These are phyloP conservation scores for Geranium rotundifolium DNA, from an alignment of 345 rosid genomes.

Conservation along the genomic window DNA sequence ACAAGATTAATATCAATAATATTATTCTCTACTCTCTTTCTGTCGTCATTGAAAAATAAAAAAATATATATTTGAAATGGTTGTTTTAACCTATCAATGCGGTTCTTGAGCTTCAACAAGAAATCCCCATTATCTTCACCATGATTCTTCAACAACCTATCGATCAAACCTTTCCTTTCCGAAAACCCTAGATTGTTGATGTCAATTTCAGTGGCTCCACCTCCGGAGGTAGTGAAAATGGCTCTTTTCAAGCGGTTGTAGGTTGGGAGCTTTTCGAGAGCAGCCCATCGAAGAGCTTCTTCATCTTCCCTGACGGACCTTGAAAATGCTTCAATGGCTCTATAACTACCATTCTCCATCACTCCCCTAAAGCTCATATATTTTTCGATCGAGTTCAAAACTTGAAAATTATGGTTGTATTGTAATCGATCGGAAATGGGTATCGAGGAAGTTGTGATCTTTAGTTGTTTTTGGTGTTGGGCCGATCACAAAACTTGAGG, in stretches of 20 bases:
- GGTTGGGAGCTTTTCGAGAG: slow-evolving; percentile 49
- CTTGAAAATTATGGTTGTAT: too few species aligned
- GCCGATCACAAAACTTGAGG: too few species aligned
- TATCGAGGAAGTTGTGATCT: too few species aligned
- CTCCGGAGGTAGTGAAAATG: slow-evolving; percentile 7
- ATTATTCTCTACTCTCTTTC: too few species aligned
- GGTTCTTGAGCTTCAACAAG: slow-evolving; percentile 17
- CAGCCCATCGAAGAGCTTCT: slow-evolving; percentile 50
- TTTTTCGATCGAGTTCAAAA: too few species aligned
- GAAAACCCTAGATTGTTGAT: slow-evolving; percentile 23
- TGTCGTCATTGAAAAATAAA: too few species aligned
- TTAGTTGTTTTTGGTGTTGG: too few species aligned
- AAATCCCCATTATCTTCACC: slow-evolving; percentile 37
- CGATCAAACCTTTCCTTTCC: slow-evolving; percentile 26
- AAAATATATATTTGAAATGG: neutral
- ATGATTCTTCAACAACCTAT: slow-evolving; percentile 20
- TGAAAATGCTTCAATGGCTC: slow-evolving; percentile 15
- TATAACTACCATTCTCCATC: too few species aligned
- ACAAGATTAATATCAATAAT: too few species aligned
- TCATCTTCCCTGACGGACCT: slow-evolving; percentile 17
- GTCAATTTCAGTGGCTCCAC: slow-evolving; percentile 21
- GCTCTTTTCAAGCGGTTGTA: slow-evolving; percentile 30
- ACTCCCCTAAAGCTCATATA: too few species aligned
- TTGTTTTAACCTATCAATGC: slow-evolving; percentile 7
- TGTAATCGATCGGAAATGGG: too few species aligned